Evolutionary conservation across 352 stramenopile species (phyloP), one percentile per base, ranked within the genome.

Genomic region (Phytophthora colocasiae): DNA sequence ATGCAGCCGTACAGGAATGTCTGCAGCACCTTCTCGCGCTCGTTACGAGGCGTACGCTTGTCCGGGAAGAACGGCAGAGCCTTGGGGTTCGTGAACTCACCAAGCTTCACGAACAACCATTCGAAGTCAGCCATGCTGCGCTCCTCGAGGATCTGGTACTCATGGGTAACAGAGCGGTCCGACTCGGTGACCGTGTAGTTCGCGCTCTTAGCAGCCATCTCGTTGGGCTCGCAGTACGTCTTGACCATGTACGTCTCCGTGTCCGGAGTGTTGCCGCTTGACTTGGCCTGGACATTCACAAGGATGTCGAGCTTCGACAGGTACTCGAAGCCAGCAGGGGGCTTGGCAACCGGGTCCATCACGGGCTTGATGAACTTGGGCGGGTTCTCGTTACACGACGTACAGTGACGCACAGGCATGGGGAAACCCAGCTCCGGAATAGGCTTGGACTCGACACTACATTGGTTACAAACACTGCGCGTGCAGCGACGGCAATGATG

Each of bases 401-500:
- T 92, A 69, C 87, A 95, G 63, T 95, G 87, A 52, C 85, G 85
- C 75, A 95, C 87, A 0, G 87, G 85, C 24, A 79, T 63, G 2
- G 85, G 84, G 63, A 90, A 94, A 12, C 87, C 87, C 4, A 94
- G 75, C 78, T 95, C 87, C 11, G 84, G 84, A 45, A 95, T 95
- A 2, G 87, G 76, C 71, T 95, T 95, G 27, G 80, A 82, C 61
- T 88, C 85, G 70, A 94, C 83, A 47, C 82, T 92, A 61, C 87
- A 95, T 58, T 83, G 80, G 73, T 93, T 93, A 63, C 87, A 94
- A 27, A 95, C 87, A 72, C 80, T 91, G 51, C 87, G 85, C 50
- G 85, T 95, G 58, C 87, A 95, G 53, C 87, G 87, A 68, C 85
- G 87, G 64, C 87, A 95, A 66, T 95, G 87, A 56, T 95, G 85